Conservation (phyloP, 257 asterid genomes). For the Forsythia viridissima region DNA sequence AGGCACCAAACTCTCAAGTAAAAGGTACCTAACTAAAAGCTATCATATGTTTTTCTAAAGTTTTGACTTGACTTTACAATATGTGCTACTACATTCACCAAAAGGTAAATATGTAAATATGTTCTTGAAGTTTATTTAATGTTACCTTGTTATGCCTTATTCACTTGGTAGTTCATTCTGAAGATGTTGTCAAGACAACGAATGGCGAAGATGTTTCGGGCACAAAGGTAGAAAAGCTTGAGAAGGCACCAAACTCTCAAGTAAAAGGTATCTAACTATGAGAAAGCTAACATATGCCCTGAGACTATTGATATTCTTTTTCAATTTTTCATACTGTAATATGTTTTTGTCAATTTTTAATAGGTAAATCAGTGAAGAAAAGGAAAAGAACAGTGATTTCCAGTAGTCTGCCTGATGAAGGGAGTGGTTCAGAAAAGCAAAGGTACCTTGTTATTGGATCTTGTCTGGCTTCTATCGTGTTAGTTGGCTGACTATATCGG, state of each 20-base stretch:
- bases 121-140: neutral
- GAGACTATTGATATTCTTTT: neutral
- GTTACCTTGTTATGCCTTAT: constrained; percentile 7
- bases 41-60: neutral
- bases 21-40: constrained; percentile 49
- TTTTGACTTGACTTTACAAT: neutral
- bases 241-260: constrained; percentile 36
- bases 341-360: constrained; percentile 8
- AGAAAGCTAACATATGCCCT: neutral
- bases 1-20: constrained; percentile 35
- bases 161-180: constrained; percentile 37
- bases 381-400: constrained; percentile 29
- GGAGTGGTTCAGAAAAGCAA: constrained; percentile 64
- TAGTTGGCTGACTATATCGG: no score
- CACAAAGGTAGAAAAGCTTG: constrained; percentile 37
- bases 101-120: neutral
- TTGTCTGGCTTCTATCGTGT: no score
- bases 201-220: constrained; percentile 27
- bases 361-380: constrained; percentile 37
- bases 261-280: constrained; percentile 50
- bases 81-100: neutral
- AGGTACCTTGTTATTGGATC: constrained; percentile 39
- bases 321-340: neutral
- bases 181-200: constrained; percentile 38
- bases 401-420: constrained; percentile 40